These are phyloP conservation scores for Zhuliangozyma parablackwelliae DNA, from an alignment of 1,139 yeast species.

Conservation along the genomic window DNA sequence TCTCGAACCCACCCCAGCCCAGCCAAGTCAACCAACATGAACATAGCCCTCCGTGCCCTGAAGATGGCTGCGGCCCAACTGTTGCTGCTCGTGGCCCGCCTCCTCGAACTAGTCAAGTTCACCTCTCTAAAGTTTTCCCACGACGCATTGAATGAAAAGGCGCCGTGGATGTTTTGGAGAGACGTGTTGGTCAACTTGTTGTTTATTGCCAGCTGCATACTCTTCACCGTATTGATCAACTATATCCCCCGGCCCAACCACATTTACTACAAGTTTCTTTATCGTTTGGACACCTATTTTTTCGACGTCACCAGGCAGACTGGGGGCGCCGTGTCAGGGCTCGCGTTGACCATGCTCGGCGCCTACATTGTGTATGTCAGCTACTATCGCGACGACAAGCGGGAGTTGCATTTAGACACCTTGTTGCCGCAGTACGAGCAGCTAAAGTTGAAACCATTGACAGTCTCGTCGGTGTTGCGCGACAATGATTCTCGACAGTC, in stretches of 20 bases:
- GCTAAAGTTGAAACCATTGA: slow-evolving; percentile 5
- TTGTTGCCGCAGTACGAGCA: background rate
- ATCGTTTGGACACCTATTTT: slow-evolving; percentile 9
- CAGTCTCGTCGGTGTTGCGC: slow-evolving; percentile 2
- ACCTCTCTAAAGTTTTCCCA: too few relatives aligned
- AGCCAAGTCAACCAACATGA: too few relatives aligned
- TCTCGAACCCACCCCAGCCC: too few relatives aligned
- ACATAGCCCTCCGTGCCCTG: too few relatives aligned
- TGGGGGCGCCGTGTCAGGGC: slow-evolving; percentile 9
- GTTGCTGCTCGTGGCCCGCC: too few relatives aligned
- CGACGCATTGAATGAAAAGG: slow-evolving; percentile 6
- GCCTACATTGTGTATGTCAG: slow-evolving; percentile 4
- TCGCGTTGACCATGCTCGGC: slow-evolving; percentile 4
- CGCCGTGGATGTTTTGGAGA: slow-evolving; percentile 2
- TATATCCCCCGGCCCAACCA: slow-evolving; percentile 9
- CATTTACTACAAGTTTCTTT: slow-evolving; percentile 8
- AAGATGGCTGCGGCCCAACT: too few relatives aligned
- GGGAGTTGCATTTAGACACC: background rate
- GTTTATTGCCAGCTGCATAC: slow-evolving; percentile 3
- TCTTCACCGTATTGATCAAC: slow-evolving; percentile 4
- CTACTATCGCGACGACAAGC: slow-evolving; percentile 3
- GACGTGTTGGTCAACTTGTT: slow-evolving; percentile 4
- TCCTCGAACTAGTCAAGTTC: too few relatives aligned
- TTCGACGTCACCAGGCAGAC: slow-evolving; percentile 7
- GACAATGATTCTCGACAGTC: slow-evolving; percentile 1